Conservation (phyloP, 192 early-diverging fungal genomes). For the Chytriomyces confervae region DNA sequence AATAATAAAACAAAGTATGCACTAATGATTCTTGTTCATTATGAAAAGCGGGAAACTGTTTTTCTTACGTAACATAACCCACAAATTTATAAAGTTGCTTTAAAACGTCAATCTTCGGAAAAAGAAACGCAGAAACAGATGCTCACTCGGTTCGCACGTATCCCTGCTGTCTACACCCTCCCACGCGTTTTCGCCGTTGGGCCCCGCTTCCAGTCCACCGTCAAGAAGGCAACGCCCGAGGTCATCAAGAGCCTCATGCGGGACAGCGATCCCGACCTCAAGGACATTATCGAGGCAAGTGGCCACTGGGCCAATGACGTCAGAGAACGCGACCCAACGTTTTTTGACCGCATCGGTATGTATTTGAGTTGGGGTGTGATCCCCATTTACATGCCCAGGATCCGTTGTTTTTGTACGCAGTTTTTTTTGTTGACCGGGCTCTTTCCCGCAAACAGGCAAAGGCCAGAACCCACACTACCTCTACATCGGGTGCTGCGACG, state of each 20-base stretch:
- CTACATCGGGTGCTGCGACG: conserved; percentile 54
- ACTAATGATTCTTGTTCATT: too few relatives aligned
- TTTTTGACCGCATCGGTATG: conserved; percentile 31
- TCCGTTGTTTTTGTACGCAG: neutral
- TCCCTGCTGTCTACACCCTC: too few relatives aligned
- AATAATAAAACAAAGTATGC: too few relatives aligned
- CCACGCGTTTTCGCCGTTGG: too few relatives aligned
- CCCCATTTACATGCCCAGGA: neutral
- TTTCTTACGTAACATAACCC: too few relatives aligned
- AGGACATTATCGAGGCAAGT: conserved; percentile 30
- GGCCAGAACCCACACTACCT: conserved; percentile 42
- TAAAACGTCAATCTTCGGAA: too few relatives aligned
- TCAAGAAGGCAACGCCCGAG: too few relatives aligned
- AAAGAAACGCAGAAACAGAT: too few relatives aligned
- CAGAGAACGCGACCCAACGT: conserved; percentile 6
- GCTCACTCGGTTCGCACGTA: too few relatives aligned
- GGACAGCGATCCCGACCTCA: conserved; percentile 21
- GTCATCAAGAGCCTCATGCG: conserved; percentile 1
- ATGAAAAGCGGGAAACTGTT: too few relatives aligned
- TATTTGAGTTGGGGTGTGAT: neutral
- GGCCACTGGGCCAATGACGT: conserved; percentile 32
- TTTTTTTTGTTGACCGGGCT: neutral
- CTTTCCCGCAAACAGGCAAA: conserved; percentile 3
- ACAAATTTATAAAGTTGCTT: too few relatives aligned
- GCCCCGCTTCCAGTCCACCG: too few relatives aligned